Conservation (phyloP, 495 filamentous ascomycete species). For the Neurospora tetrasperma region DNA sequence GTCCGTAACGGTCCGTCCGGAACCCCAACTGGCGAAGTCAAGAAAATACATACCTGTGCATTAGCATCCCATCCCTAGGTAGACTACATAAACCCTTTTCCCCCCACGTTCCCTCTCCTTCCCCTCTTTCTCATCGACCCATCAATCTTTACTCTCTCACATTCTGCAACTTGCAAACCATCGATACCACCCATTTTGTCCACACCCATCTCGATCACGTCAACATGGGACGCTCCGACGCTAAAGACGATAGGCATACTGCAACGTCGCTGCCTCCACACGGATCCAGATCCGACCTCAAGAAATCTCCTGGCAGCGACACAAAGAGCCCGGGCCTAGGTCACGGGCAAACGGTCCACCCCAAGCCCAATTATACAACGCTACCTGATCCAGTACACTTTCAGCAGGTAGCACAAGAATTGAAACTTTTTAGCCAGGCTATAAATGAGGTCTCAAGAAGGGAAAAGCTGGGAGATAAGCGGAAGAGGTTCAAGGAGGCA, state of each 20-base stretch:
- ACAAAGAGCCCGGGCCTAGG: background rate
- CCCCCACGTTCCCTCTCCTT: background rate
- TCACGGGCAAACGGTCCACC: background rate
- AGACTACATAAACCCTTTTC: background rate
- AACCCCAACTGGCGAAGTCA: background rate
- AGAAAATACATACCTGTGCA: background rate
- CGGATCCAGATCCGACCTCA: background rate
- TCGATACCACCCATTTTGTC: background rate
- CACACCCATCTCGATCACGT: background rate
- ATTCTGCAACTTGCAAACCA: background rate
- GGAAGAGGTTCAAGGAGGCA: no score
- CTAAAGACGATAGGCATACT: background rate
- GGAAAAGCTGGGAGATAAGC: no score
- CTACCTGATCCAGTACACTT: background rate
- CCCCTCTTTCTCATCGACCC: background rate
- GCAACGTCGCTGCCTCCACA: background rate
- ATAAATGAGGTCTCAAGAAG: no score
- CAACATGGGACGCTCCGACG: background rate
- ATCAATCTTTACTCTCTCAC: background rate
- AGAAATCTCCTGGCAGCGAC: no score
- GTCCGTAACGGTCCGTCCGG: background rate
- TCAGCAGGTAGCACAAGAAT: no score
- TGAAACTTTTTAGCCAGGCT: no score
- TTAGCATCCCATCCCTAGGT: background rate
- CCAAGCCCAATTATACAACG: background rate